phyloP scores from a whole-genome alignment of 352 stramenopile genomes.

The Globisporangium ultimum region DNA sequence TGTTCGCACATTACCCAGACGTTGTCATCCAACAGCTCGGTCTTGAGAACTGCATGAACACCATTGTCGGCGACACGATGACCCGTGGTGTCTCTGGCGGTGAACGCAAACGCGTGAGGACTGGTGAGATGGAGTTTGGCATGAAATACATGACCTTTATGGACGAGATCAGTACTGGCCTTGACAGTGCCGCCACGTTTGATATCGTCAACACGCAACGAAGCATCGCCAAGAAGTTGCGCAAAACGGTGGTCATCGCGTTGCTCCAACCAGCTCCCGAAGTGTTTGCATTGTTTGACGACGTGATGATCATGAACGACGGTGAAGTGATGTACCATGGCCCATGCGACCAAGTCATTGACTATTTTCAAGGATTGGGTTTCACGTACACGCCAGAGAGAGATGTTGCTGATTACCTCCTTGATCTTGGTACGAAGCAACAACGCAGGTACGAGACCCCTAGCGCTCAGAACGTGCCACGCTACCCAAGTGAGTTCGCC shows the following conservation, averaged over 20 bases:
- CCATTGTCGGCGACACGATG: slow-evolving; percentile 33
- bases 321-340: slow-evolving; percentile 40
- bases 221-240: slow-evolving; percentile 40
- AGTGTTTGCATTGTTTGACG: slow-evolving; percentile 49
- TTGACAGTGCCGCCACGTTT: slow-evolving; percentile 51
- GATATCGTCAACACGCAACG: slow-evolving; percentile 56
- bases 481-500: slow-evolving; percentile 32
- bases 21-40: slow-evolving; percentile 1
- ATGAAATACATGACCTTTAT: slow-evolving; percentile 64
- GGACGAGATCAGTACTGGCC: slow-evolving; percentile 69
- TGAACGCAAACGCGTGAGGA: too few relatives aligned
- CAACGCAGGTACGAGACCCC: background rate
- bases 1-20: slow-evolving; percentile 12
- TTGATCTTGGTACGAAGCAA: slow-evolving; percentile 13
- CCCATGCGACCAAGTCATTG: slow-evolving; percentile 34
- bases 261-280: slow-evolving; percentile 74
- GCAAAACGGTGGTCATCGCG: slow-evolving; percentile 58
- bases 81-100: slow-evolving; percentile 54
- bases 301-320: slow-evolving; percentile 46
- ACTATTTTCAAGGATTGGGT: slow-evolving; percentile 65
- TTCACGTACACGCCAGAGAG: slow-evolving; percentile 24
- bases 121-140: slow-evolving; percentile 68
- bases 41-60: slow-evolving; percentile 16
- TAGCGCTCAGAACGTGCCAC: slow-evolving; percentile 22
- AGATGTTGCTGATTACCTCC: slow-evolving; percentile 22